Base-by-base conservation (phyloP, 2,329 filamentous ascomycete species). In the Cordyceps fumosorosea region DNA sequence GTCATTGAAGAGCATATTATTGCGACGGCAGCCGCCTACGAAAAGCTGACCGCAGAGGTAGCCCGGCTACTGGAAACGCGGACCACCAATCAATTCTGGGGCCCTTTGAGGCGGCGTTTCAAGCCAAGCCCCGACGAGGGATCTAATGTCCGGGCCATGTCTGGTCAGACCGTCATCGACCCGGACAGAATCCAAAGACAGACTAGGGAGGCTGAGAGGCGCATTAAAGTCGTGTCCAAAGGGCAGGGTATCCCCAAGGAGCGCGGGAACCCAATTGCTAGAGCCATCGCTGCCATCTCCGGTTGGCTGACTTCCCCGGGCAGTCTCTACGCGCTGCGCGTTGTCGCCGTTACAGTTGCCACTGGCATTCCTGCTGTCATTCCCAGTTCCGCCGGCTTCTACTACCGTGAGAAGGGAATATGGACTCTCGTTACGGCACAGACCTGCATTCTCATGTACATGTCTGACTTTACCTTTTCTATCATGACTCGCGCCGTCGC, bases 381-480 rank as follows among this genome's bases (percentile, higher is more conserved):
- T 3, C 76, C 78, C 0, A 67, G 69, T 29, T 74, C 73, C 1
- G 75, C 80, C 0, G 79, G 77, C 1, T 83, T 83, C 66, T 82
- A 76, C 64, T 82, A 81, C 56, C 74, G 79, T 3, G 75, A 82
- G 62, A 81, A 80, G 66, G 80, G 81, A 0, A 70, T 83, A 0
- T 83, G 81, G 81, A 78, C 72, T 0, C 68, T 82, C 10, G 81
- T 83, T 48, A 83, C 79, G 69, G 80, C 75, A 0, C 81, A 83
- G 65, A 79, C 78, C 0, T 74, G 73, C 1, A 64, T 83, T 2
- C 71, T 82, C 1, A 71, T 78, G 11, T 83, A 82, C 65, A 76
- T 81, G 72, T 76, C 79, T 0, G 81, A 83, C 58, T 82, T 83
- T 47, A 76, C 75, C 0, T 78, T 79, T 55, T 79, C 78, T 0